phyloP scores from a whole-genome alignment of 495 filamentous ascomycete genomes.

The Daldinia grandis region DNA sequence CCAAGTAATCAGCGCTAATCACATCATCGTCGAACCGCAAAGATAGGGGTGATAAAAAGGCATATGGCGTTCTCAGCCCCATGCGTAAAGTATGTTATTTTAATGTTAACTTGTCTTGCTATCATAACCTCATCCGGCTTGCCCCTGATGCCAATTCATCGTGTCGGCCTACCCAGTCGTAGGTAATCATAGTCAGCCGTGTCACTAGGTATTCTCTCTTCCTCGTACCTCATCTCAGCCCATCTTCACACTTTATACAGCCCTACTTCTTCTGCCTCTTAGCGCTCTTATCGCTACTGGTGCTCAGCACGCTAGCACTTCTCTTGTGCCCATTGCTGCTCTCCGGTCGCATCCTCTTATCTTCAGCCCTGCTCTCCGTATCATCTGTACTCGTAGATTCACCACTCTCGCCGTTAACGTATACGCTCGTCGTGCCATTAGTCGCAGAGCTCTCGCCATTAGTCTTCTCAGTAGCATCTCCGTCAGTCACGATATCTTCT shows the following conservation, averaged over 20 bases:
- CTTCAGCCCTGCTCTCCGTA: conserved; percentile 31
- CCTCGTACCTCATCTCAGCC: neutral
- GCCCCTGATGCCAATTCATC: neutral
- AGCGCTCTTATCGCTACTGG: conserved; percentile 70
- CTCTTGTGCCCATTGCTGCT: conserved; percentile 65
- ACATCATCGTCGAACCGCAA: no score
- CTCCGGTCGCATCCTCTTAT: conserved; percentile 39
- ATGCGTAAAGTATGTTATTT: neutral
- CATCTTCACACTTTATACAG: neutral
- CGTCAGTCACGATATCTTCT: neutral
- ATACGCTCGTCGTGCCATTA: conserved; percentile 20
- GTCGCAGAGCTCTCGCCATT: neutral
- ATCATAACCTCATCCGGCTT: neutral
- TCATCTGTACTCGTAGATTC: neutral
- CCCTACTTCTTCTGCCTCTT: conserved; percentile 75
- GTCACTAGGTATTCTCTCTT: neutral
- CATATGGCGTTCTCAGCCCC: neutral
- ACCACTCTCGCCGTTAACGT: conserved; percentile 32
- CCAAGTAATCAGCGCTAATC: no score
- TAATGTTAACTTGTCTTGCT: neutral
- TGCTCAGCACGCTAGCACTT: conserved; percentile 78
- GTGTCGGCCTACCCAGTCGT: neutral
- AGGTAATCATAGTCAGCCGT: neutral
- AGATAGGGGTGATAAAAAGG: neutral
- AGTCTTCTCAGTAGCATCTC: neutral